Conservation (phyloP, 2,329 filamentous ascomycete species). For the Fusarium algeriense region DNA sequence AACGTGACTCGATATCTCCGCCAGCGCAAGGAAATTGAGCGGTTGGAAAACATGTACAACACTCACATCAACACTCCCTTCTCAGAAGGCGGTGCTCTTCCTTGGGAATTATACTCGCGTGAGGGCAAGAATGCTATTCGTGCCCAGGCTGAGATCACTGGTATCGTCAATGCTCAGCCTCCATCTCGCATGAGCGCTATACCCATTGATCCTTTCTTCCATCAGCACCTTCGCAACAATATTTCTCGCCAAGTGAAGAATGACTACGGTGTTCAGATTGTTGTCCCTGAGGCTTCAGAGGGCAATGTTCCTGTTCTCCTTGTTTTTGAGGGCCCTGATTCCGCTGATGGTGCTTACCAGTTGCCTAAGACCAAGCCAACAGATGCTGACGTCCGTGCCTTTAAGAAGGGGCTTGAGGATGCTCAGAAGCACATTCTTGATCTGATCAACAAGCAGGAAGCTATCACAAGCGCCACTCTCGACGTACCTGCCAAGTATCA, state of each 20-base stretch:
- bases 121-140: slow-evolving; percentile 86
- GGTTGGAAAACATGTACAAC: slow-evolving; percentile 82
- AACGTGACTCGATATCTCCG: slow-evolving; percentile 90
- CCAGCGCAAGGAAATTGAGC: slow-evolving; percentile 82
- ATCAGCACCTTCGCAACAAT: slow-evolving; percentile 76
- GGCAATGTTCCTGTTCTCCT: slow-evolving; percentile 73
- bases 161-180: slow-evolving; percentile 79
- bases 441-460: slow-evolving; percentile 70
- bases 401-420: slow-evolving; percentile 67
- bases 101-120: slow-evolving; percentile 89
- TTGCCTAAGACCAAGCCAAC: slow-evolving; percentile 67
- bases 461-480: slow-evolving; percentile 62
- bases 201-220: slow-evolving; percentile 82
- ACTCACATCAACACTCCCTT: slow-evolving; percentile 89
- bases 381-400: slow-evolving; percentile 63
- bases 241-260: slow-evolving; percentile 73
- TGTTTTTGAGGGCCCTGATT: slow-evolving; percentile 77
- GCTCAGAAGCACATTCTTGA: slow-evolving; percentile 69
- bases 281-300: slow-evolving; percentile 75
- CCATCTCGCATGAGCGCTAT: slow-evolving; percentile 77
- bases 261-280: slow-evolving; percentile 78
- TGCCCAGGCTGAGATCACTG: slow-evolving; percentile 80
- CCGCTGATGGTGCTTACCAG: slow-evolving; percentile 61
- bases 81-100: slow-evolving; percentile 75
- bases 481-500: slow-evolving; percentile 74